A percentile compares a stretch with the other conserved stretches of the same genome.
Evolutionary conservation across 2,329 filamentous ascomycete genomes (phyloP).

Genomic region (Nigrospora sphaerica): DNA sequence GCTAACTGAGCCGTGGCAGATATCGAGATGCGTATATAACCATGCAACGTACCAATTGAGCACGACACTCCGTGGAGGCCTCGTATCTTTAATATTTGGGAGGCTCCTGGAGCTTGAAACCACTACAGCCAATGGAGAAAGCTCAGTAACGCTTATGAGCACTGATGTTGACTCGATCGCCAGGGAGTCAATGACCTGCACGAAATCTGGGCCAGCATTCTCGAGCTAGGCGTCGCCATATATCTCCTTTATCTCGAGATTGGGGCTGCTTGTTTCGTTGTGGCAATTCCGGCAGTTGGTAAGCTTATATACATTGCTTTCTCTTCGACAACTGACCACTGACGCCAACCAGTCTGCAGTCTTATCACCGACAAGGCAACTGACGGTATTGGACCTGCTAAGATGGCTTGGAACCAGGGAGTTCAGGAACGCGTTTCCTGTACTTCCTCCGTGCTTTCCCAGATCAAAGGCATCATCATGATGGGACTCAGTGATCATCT

Average conservation of each 20-base stretch:
- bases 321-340: not conserved
- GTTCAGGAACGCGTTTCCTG: conserved; percentile 1
- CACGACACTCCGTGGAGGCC: conserved; percentile 25
- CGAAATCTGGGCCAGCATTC: conserved; percentile 29
- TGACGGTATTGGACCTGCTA: not conserved
- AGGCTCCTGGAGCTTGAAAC: conserved; percentile 30
- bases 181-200: conserved; percentile 18
- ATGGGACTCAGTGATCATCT: not conserved
- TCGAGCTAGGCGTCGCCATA: conserved; percentile 29
- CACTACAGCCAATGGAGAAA: conserved; percentile 23
- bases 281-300: conserved; percentile 20
- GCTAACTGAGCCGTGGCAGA: conserved; percentile 3
- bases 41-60: conserved; percentile 28
- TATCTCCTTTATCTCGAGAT: conserved; percentile 28
- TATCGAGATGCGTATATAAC: conserved; percentile 22
- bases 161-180: conserved; percentile 32
- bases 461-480: conserved; percentile 2
- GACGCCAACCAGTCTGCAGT: not conserved
- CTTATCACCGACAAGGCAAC: not conserved
- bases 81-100: conserved; percentile 40
- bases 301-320: conserved; percentile 1
- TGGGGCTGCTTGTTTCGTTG: conserved; percentile 19
- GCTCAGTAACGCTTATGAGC: conserved; percentile 37
- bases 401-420: not conserved
- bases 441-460: not conserved